Base-by-base conservation (phyloP, 2,329 filamentous ascomycete genomes). In the Trichothecium roseum region DNA sequence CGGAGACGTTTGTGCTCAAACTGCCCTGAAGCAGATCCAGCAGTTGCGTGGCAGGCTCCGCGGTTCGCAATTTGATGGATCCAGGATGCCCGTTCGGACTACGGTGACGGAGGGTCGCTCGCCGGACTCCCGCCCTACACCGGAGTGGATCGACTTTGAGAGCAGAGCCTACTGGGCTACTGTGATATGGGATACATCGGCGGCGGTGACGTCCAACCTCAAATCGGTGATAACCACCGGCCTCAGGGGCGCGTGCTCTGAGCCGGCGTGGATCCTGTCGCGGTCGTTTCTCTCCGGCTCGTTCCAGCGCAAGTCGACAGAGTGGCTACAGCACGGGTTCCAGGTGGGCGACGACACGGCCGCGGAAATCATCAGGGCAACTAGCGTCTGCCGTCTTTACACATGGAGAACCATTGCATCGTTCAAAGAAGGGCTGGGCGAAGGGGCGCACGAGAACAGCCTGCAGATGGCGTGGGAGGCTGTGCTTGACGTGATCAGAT, bases 371-470 rank as follows among this genome's bases (percentile, higher is more conserved):
- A 30, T 43, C 9, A 18, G 26, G 5, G 37, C 35, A 1, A 37
- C 41, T 1, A 28, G 27, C 24, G 36, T 41, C 17, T 32, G 34
- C 18, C 37, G 20, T 24, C 20, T 45, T 4, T 41, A 43, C 16
- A 17, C 38, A 13, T 45, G 39, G 37, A 41, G 40, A 30, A 39
- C 33, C 14, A 37, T 40, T 14, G 37, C 41, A 16, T 43, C 41
- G 16, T 20, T 43, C 18, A 43, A 43, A 24, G 42, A 45, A 37
- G 42, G 39, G 8, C 28, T 40, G 10, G 34, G 37, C 12, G 43
- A 45, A 28, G 41, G 41, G 1, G 37, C 41, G 15, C 39, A 33
- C 7, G 41, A 43, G 26, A 34, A 37, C 9, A 32, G 26, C 27
- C 28, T 45, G 18, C 30, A 34, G 7, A 39, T 36, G 15, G 37